Evolutionary conservation across 2,329 filamentous ascomycete genomes (phyloP).

Genomic region (Huntiella moniliformis): DNA sequence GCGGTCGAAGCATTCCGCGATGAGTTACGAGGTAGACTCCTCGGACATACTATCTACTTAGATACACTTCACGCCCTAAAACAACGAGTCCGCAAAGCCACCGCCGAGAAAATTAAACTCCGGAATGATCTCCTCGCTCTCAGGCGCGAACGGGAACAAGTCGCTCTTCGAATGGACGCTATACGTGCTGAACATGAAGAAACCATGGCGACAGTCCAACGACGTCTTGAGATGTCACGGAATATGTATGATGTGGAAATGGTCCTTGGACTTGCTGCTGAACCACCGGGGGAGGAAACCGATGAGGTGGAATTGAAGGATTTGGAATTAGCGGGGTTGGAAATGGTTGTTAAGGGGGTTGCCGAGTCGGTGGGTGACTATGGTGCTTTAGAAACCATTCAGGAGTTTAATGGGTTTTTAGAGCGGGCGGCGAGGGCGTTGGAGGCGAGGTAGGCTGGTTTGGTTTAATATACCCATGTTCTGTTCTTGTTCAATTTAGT

Average conservation of each 20-base stretch:
- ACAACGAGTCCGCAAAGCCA: constrained; percentile 36
- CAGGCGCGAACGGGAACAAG: constrained; percentile 39
- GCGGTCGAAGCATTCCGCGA: constrained; percentile 40
- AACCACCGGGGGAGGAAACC: constrained; percentile 26
- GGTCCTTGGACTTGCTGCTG: constrained; percentile 31
- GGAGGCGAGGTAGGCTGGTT: constrained; percentile 14
- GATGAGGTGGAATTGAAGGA: constrained; percentile 24
- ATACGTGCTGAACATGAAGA: constrained; percentile 40
- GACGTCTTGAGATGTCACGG: constrained; percentile 35
- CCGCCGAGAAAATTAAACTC: constrained; percentile 36
- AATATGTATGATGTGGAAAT: constrained; percentile 44
- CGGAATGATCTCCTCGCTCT: constrained; percentile 42
- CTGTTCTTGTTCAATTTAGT: no score
- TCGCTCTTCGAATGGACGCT: constrained; percentile 43
- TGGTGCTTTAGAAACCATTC: constrained; percentile 36
- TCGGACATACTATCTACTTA: constrained; percentile 42
- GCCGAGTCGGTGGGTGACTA: constrained; percentile 30
- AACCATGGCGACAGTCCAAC: constrained; percentile 20
- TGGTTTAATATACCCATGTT: no score
- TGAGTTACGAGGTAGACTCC: constrained; percentile 34
- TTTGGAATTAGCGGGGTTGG: constrained; percentile 36
- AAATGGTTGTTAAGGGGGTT: constrained; percentile 36
- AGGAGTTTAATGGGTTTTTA: constrained; percentile 43
- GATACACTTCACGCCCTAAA: constrained; percentile 39
- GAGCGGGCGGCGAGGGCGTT: constrained; percentile 40